Evolutionary conservation across 2,329 filamentous ascomycete genomes (phyloP), one percentile per base, ranked within the genome.

Genomic region (Calycina marina): DNA sequence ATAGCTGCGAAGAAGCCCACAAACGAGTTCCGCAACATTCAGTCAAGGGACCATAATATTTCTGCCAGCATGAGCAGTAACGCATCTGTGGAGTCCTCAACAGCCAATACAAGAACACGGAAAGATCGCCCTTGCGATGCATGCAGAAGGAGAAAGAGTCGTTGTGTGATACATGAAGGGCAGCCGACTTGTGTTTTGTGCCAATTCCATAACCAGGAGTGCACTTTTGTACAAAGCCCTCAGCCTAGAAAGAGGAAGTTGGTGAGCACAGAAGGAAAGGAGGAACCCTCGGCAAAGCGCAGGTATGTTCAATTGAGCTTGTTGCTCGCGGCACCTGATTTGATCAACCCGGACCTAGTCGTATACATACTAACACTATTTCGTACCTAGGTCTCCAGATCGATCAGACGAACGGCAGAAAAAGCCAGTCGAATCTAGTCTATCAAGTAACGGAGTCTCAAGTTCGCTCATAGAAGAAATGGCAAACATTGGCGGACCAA

Each of bases 191-290:
- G 83, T 56, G 68, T 83, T 40, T 65, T 82, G 41, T 92, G 83
- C 57, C 77, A 82, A 52, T 74, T 77, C 53, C 76, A 77, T 56
- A 77, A 76, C 48, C 71, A 81, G 51, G 76, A 83, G 45, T 90
- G 82, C 57, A 86, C 82, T 26, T 74, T 86, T 52, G 65, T 76
- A 31, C 73, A 77, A 43, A 83, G 78, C 54, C 81, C 81, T 14
- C 73, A 76, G 50, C 75, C 78, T 36, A 71, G 82, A 46, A 90
- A 90, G 62, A 69, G 83, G 52, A 88, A 86, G 61, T 59, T 82
- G 41, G n/a, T n/a, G n/a, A 72, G 77, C 56, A 67, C 46, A 60
- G 63, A 38, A 59, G 49, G 46, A 20, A 53, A 63, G 50, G 69
- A 73, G 42, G 71, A 77, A 41, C 65, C 61, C 41, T 59, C 61